A percentile compares a stretch with the other conserved stretches of the same genome.
Evolutionary conservation across 108 stramenopile genomes (phyloP).

Genomic region (Pseudonitzschia delicatissima): DNA sequence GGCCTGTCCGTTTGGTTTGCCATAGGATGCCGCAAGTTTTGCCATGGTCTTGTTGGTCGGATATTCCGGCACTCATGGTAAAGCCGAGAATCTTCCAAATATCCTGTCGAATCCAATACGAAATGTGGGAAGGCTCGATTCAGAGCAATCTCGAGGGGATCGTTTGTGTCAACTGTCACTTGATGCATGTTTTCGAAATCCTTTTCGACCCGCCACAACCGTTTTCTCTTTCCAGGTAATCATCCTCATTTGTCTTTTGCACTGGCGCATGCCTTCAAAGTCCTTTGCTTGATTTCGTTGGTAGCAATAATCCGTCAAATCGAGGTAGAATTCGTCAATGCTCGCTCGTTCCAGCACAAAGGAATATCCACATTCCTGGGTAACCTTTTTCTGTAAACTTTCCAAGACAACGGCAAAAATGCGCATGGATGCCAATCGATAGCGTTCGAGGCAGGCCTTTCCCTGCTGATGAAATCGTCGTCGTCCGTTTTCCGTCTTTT

Average conservation of each 20-base stretch:
- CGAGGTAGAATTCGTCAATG: slow-evolving; percentile 85
- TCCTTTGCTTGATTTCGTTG: slow-evolving; percentile 7
- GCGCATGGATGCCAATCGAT: slow-evolving; percentile 67
- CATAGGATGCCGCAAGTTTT: slow-evolving; percentile 81
- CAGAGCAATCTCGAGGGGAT: slow-evolving; percentile 7
- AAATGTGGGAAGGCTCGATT: slow-evolving; percentile 52
- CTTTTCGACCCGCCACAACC: slow-evolving; percentile 12
- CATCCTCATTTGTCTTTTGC: neutral
- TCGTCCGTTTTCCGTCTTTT: slow-evolving; percentile 46
- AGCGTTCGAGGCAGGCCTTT: slow-evolving; percentile 84
- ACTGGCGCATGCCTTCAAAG: neutral
- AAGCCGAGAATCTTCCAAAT: slow-evolving; percentile 66
- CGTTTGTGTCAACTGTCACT: neutral
- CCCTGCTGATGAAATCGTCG: slow-evolving; percentile 63
- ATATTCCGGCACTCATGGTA: slow-evolving; percentile 80
- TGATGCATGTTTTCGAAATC: no score
- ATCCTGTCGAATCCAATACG: slow-evolving; percentile 46
- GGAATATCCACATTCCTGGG: slow-evolving; percentile 20
- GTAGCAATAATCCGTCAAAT: slow-evolving; percentile 75
- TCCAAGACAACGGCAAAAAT: slow-evolving; percentile 75
- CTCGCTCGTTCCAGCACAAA: slow-evolving; percentile 78
- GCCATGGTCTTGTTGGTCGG: slow-evolving; percentile 75
- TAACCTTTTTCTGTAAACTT: slow-evolving; percentile 15
- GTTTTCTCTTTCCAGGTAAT: neutral
- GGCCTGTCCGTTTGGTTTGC: slow-evolving; percentile 89